These are phyloP conservation scores for Plectosphaerella sp. DNA, from an alignment of 2,329 filamentous ascomycete genomes.

Conservation along the genomic window DNA sequence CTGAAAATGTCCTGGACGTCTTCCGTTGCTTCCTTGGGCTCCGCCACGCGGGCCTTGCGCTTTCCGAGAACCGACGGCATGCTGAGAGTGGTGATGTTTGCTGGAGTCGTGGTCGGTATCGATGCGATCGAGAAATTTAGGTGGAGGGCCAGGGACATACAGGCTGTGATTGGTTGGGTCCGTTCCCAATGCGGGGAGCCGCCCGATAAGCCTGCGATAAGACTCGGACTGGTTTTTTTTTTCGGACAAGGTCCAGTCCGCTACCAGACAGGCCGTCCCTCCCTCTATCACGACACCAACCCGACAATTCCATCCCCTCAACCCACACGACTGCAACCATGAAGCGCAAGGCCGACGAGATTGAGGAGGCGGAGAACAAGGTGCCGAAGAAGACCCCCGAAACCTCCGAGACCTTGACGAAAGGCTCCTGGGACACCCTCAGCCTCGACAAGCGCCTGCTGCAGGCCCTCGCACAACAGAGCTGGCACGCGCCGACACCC, in stretches of 20 bases:
- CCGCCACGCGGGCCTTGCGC: conserved; percentile 9
- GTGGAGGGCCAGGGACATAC: too few relatives aligned
- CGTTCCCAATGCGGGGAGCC: too few relatives aligned
- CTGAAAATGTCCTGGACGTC: conserved; percentile 69
- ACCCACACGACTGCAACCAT: conserved; percentile 23
- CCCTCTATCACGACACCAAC: too few relatives aligned
- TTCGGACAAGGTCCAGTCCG: too few relatives aligned
- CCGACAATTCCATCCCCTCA: too few relatives aligned
- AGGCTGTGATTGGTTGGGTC: too few relatives aligned
- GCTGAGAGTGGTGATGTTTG: neutral
- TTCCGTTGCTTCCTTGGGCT: neutral
- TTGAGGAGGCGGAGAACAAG: conserved; percentile 40
- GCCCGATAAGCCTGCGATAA: too few relatives aligned
- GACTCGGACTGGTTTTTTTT: too few relatives aligned
- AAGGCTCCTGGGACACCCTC: conserved; percentile 62
- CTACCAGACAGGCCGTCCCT: too few relatives aligned
- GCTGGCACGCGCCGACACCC: conserved; percentile 80
- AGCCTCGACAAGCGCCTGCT: conserved; percentile 80
- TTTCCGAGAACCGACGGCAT: conserved; percentile 13
- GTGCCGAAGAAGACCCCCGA: conserved; percentile 16
- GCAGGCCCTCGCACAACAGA: conserved; percentile 79
- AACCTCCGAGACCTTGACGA: too few relatives aligned
- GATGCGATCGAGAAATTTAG: too few relatives aligned
- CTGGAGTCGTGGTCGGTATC: too few relatives aligned
- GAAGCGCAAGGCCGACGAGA: conserved; percentile 60